These are phyloP conservation scores for Zostera marina DNA, from an alignment of 116 monocot species.

Conservation along the genomic window DNA sequence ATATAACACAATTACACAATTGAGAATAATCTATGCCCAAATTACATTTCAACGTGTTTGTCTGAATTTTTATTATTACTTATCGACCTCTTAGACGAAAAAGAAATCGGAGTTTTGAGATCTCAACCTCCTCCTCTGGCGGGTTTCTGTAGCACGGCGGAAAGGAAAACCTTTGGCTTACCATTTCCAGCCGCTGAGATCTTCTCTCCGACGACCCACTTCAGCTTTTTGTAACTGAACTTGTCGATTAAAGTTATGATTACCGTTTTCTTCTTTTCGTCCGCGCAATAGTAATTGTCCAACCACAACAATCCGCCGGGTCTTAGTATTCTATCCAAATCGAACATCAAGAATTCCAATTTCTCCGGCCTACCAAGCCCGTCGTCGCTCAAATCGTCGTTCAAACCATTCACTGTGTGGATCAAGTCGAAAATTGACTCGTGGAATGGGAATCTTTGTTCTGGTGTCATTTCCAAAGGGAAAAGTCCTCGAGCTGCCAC, in stretches of 20 bases:
- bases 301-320: constrained; percentile 69
- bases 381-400: constrained; percentile 21
- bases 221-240: constrained; percentile 82
- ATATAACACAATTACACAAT: too few species aligned
- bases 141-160: constrained; percentile 81
- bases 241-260: constrained; percentile 50
- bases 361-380: constrained; percentile 30
- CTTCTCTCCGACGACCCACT: constrained; percentile 87
- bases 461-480: constrained; percentile 35
- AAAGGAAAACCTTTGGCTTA: constrained; percentile 36
- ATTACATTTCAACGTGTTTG: too few species aligned
- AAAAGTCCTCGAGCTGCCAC: constrained; percentile 52
- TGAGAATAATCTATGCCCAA: too few species aligned
- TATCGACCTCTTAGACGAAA: too few species aligned
- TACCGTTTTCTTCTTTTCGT: constrained; percentile 52
- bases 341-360: constrained; percentile 88
- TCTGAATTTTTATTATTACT: too few species aligned
- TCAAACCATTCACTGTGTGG: constrained; percentile 42
- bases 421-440: constrained; percentile 81
- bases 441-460: constrained; percentile 61
- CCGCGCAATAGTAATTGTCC: constrained; percentile 57
- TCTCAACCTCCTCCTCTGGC: constrained; percentile 21
- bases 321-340: constrained; percentile 63
- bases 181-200: constrained; percentile 12
- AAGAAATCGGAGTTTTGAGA: too few species aligned